Evolutionary conservation across 2,329 filamentous ascomycete species (phyloP).

Genomic region (Aspergillus ochraceus): DNA sequence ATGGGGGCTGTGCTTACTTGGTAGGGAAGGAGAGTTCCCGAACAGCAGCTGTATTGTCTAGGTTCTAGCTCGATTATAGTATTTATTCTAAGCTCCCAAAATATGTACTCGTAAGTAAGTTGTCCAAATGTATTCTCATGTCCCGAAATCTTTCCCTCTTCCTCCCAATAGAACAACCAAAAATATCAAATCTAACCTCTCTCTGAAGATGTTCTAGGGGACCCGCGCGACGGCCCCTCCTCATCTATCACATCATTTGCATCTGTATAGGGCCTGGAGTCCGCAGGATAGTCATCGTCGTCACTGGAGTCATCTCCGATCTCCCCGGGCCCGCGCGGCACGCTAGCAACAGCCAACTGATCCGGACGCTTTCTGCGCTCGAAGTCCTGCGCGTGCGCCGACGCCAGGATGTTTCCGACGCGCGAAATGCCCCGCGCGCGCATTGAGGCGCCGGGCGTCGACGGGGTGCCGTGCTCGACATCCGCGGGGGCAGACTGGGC

Average conservation of each 20-base stretch:
- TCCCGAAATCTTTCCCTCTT: background rate
- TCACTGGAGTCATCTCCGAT: constrained; percentile 40
- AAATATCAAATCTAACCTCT: background rate
- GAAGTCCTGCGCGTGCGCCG: constrained; percentile 89
- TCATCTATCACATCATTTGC: constrained; percentile 16
- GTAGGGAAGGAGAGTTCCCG: too few species aligned
- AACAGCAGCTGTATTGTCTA: background rate
- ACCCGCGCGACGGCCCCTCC: constrained; percentile 12
- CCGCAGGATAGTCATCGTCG: constrained; percentile 32
- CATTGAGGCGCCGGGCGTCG: constrained; percentile 25
- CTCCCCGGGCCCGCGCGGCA: constrained; percentile 34
- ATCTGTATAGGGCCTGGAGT: constrained; percentile 12
- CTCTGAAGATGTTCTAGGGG: background rate
- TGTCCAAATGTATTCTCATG: background rate
- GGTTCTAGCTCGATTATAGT: background rate
- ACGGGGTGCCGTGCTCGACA: constrained; percentile 29
- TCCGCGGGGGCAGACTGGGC: constrained; percentile 24
- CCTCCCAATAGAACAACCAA: background rate
- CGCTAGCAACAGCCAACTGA: constrained; percentile 37
- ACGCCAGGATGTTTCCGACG: constrained; percentile 69
- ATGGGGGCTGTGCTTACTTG: background rate
- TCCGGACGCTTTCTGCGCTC: constrained; percentile 69
- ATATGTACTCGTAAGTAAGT: background rate
- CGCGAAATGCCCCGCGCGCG: constrained; percentile 44
- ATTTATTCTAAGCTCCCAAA: background rate